Evolutionary conservation across 257 asterid species (phyloP).

Genomic region (Oldenlandia corymbosa): DNA sequence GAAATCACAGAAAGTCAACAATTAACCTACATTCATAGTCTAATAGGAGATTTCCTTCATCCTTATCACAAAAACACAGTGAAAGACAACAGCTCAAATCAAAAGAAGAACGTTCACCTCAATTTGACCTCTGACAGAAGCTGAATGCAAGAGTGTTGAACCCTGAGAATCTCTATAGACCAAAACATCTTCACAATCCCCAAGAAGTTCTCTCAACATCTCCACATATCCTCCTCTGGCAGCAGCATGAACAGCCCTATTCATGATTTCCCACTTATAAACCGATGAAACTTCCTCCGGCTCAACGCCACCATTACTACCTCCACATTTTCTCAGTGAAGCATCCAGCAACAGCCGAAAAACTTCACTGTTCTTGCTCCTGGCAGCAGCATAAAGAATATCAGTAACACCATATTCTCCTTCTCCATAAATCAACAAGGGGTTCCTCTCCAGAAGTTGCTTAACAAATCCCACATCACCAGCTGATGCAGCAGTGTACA

Average conservation of each 20-base stretch:
- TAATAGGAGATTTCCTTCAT: not conserved
- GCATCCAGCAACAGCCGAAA: conserved; percentile 54
- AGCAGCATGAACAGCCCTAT: conserved; percentile 75
- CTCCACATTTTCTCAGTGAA: conserved; percentile 16
- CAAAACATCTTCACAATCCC: conserved; percentile 47
- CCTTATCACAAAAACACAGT: not conserved
- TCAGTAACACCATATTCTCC: conserved; percentile 91
- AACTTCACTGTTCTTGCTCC: conserved; percentile 54
- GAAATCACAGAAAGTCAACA: not conserved
- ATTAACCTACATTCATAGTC: too few species aligned
- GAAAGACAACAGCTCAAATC: not conserved
- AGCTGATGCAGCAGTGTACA: conserved; percentile 86
- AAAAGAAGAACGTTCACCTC: conserved; percentile 45
- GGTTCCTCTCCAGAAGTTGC: conserved; percentile 59
- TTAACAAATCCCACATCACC: conserved; percentile 63
- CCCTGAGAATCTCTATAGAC: conserved; percentile 66
- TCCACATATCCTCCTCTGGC: conserved; percentile 80
- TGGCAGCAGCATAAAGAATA: conserved; percentile 73
- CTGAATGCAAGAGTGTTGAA: conserved; percentile 73
- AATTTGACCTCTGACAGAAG: conserved; percentile 70
- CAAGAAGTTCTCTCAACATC: conserved; percentile 57
- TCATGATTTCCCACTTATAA: conserved; percentile 50
- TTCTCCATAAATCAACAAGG: conserved; percentile 78
- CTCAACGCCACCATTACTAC: conserved; percentile 17
- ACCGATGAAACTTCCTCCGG: conserved; percentile 31